phyloP scores from a whole-genome alignment of 495 filamentous ascomycete species.

The Penicillium flavigenum region DNA sequence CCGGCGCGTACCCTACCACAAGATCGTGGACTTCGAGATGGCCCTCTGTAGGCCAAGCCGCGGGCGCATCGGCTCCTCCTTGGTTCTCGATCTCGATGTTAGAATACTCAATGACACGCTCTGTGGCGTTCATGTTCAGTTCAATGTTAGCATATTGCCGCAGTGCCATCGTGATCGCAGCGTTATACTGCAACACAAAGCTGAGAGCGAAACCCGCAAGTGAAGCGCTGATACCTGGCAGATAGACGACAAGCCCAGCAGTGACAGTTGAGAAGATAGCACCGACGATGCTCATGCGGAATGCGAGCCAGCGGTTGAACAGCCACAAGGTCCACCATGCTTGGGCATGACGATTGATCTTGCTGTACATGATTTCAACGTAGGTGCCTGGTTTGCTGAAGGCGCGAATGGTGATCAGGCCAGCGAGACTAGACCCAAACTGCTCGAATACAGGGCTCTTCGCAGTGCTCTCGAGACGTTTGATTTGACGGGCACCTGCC shows the following conservation, averaged over 20 bases:
- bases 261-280: conserved; percentile 67
- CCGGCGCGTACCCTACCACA: conserved; percentile 71
- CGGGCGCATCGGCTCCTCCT: conserved; percentile 58
- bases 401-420: conserved; percentile 72
- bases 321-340: conserved; percentile 67
- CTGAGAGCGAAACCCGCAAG: conserved; percentile 77
- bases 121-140: conserved; percentile 80
- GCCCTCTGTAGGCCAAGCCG: conserved; percentile 78
- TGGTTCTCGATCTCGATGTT: conserved; percentile 68
- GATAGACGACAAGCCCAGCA: conserved; percentile 60
- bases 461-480: conserved; percentile 69
- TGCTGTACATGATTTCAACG: conserved; percentile 61
- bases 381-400: conserved; percentile 65
- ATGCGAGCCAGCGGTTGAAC: conserved; percentile 72
- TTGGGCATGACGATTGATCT: conserved; percentile 62
- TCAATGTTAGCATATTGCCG: conserved; percentile 59
- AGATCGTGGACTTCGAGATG: conserved; percentile 70
- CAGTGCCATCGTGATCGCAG: conserved; percentile 46
- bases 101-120: conserved; percentile 80
- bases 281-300: conserved; percentile 68
- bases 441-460: conserved; percentile 78
- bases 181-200: conserved; percentile 57
- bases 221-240: conserved; percentile 65
- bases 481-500: conserved; percentile 68
- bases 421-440: conserved; percentile 67